Percentiles rank a stretch among this genome's conserved stretches.
Conservation (phyloP, 1,284 basidiomycete genomes). For the Marasmius tenuissimus region DNA sequence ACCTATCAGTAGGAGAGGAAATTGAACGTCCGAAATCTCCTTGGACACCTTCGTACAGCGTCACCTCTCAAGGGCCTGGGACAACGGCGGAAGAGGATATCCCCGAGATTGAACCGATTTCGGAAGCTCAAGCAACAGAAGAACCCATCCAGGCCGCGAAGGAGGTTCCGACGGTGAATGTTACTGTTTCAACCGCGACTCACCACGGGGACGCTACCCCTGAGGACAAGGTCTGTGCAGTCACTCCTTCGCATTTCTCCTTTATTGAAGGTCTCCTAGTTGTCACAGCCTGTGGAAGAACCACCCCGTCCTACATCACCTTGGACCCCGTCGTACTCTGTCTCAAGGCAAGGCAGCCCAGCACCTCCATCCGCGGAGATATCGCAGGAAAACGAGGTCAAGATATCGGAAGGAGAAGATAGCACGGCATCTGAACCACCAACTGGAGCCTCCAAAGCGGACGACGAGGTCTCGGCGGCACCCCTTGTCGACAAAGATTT, state of each 20-base stretch:
- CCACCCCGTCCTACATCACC: constrained; percentile 18
- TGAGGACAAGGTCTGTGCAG: not conserved
- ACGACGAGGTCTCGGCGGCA: too few relatives aligned
- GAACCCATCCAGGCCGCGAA: not conserved
- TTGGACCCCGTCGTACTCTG: constrained; percentile 26
- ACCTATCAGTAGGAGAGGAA: not conserved
- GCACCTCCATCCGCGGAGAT: not conserved
- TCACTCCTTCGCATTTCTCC: not conserved
- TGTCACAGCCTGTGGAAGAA: not conserved
- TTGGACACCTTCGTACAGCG: constrained; percentile 45
- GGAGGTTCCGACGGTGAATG: not conserved
- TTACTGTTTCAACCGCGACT: not conserved
- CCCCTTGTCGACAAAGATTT: too few relatives aligned
- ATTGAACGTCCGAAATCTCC: constrained; percentile 35
- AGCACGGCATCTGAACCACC: not conserved
- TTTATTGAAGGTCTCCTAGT: not conserved
- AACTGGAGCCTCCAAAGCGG: not conserved
- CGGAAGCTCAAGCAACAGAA: not conserved
- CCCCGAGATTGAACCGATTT: constrained; percentile 25
- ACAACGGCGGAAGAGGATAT: constrained; percentile 19
- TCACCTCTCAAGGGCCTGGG: constrained; percentile 35
- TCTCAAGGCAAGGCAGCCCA: constrained; percentile 16
- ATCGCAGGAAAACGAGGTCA: not conserved
- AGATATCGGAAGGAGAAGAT: not conserved
- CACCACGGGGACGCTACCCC: not conserved